A percentile compares a stretch with the other conserved stretches of the same genome.
Evolutionary conservation across 2,329 filamentous ascomycete genomes (phyloP).

Genomic region (Pseudopithomyces chartarum): DNA sequence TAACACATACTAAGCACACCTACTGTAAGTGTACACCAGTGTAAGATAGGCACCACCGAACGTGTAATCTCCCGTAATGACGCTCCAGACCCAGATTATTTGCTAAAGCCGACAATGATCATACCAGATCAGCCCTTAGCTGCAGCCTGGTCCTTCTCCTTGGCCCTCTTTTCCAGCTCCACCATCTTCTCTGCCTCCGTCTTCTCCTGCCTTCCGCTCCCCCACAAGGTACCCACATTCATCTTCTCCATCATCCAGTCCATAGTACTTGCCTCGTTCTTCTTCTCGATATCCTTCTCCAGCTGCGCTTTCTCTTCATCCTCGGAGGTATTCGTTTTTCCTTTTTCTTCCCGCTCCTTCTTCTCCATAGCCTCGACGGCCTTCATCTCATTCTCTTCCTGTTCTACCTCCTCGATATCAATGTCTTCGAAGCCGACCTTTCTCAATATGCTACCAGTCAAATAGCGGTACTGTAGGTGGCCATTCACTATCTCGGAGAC

Average conservation of each 20-base stretch:
- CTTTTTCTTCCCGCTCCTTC: constrained; percentile 43
- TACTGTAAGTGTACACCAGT: too few species aligned
- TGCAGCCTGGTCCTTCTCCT: constrained; percentile 2
- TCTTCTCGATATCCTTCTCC: constrained; percentile 50
- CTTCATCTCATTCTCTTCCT: constrained; percentile 51
- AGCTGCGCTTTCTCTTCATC: constrained; percentile 45
- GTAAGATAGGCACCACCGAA: too few species aligned
- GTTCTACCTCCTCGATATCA: constrained; percentile 52
- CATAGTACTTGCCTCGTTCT: constrained; percentile 51
- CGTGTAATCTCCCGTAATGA: not conserved
- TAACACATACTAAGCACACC: too few species aligned
- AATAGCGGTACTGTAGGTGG: constrained; percentile 56
- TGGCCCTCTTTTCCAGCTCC: constrained; percentile 17
- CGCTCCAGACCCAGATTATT: not conserved
- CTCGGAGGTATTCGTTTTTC: constrained; percentile 27
- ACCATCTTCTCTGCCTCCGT: constrained; percentile 26
- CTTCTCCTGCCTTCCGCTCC: constrained; percentile 19
- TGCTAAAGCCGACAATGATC: not conserved
- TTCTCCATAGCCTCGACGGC: constrained; percentile 51
- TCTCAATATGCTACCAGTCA: constrained; percentile 57
- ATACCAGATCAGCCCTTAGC: not conserved
- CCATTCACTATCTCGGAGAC: constrained; percentile 57
- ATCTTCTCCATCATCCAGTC: constrained; percentile 51
- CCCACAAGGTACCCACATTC: constrained; percentile 26
- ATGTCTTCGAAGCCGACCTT: constrained; percentile 60